A percentile compares a stretch with the other conserved stretches of the same genome.
These are phyloP conservation scores for Magnaporthales sp. DNA, from an alignment of 2,329 filamentous ascomycete genomes.

Conservation along the genomic window DNA sequence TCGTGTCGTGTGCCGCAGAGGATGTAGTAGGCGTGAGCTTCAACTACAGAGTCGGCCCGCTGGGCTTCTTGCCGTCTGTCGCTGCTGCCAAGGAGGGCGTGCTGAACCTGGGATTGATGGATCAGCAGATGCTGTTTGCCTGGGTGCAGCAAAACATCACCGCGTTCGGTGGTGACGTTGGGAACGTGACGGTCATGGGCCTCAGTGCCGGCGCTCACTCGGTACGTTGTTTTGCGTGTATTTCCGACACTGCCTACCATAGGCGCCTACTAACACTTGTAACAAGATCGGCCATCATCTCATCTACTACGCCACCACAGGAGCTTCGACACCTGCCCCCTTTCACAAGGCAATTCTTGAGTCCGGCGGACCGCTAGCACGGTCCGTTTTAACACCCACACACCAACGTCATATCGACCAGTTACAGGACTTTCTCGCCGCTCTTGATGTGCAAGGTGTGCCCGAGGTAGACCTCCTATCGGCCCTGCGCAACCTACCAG, in stretches of 20 bases:
- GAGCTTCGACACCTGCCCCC: slow-evolving; percentile 26
- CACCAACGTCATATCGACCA: slow-evolving; percentile 51
- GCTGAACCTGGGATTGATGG: slow-evolving; percentile 56
- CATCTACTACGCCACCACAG: slow-evolving; percentile 33
- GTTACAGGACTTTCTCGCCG: slow-evolving; percentile 43
- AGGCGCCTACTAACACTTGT: slow-evolving; percentile 10
- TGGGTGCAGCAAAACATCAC: slow-evolving; percentile 55
- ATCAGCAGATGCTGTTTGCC: slow-evolving; percentile 48
- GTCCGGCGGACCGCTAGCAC: slow-evolving; percentile 46
- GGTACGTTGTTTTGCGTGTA: slow-evolving; percentile 22
- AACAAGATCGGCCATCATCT: slow-evolving; percentile 58
- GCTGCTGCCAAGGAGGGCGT: slow-evolving; percentile 37
- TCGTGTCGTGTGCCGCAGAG: slow-evolving; percentile 45
- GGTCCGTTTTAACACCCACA: slow-evolving; percentile 40
- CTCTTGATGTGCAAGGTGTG: slow-evolving; percentile 38
- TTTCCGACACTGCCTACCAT: no score
- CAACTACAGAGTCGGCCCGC: slow-evolving; percentile 55
- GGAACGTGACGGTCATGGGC: slow-evolving; percentile 53
- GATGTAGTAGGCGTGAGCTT: slow-evolving; percentile 51
- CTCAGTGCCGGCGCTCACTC: slow-evolving; percentile 55
- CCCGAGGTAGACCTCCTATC: slow-evolving; percentile 40
- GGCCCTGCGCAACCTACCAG: slow-evolving; percentile 35
- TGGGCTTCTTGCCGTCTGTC: slow-evolving; percentile 59
- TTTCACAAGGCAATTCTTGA: slow-evolving; percentile 48
- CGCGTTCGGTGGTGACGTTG: slow-evolving; percentile 50